Evolutionary conservation across 2,329 filamentous ascomycete species (phyloP), one percentile per base, ranked within the genome.

Genomic region (Xylariaceae sp.): DNA sequence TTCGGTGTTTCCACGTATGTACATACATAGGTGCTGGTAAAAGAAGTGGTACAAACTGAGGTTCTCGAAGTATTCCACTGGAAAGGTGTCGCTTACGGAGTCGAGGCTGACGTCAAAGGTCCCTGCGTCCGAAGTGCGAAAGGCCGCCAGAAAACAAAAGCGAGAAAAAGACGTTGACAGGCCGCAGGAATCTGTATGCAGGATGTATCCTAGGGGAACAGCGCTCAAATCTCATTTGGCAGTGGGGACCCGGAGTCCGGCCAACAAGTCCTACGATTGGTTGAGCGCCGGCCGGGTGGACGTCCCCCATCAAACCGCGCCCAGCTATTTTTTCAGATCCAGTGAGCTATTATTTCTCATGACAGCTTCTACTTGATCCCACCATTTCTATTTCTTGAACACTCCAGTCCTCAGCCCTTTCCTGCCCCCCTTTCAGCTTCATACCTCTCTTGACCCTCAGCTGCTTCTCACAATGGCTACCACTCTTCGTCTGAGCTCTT

Each of bases 401-500:
- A 6, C 22, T 26, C 22, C 22, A 26, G 22, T 26, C 22, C 22
- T 26, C 22, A 26, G 22, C 22, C 22, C 11, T 26, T 26, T 38
- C 43, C 41, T 39, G 13, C 30, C 11, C 41, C 39, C 37, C 44
- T 43, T 41, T 41, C 35, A 42, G 43, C 18, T 32, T 24, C 28
- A 39, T 40, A 34, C 28, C 43, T 35, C 32, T 32, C 36, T 32
- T 44, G 22, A 6, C 22, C 11, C 22, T 26, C 22, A 26, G 16
- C 30, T 32, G 6, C 30, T 4, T 32, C 13, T 32, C 41, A 79
- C 71, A 72, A 95, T 95, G 88, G 85, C 89, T 66, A 82, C 88
- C 64, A 79, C 87, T 65, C 72, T 93, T 66, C 85, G 88, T 76
- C 70, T 95, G 64, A 82, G 85, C 73, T 82, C 85, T 63, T 79